A percentile compares a stretch with the other conserved stretches of the same genome.
phyloP scores from a whole-genome alignment of 164 flowering plant genomes.

The Santalum album region DNA sequence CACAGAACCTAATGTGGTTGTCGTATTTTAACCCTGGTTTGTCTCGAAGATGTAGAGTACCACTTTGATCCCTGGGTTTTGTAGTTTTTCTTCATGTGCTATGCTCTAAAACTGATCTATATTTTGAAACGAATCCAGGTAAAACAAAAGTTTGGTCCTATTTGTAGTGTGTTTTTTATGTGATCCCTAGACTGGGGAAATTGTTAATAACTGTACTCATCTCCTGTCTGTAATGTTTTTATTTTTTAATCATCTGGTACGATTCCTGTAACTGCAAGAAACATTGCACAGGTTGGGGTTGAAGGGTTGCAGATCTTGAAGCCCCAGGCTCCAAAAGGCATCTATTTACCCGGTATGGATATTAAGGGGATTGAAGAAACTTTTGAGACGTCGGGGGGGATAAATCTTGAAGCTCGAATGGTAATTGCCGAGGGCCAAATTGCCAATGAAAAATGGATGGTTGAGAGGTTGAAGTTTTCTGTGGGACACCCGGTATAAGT shows the following conservation, averaged over 20 bases:
- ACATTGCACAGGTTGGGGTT: conserved; percentile 61
- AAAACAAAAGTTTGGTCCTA: no score
- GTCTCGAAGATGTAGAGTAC: no score
- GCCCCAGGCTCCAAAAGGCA: conserved; percentile 38
- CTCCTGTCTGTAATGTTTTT: no score
- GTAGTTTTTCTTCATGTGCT: no score
- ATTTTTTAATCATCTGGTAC: neutral
- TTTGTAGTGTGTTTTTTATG: no score
- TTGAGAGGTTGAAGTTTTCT: conserved; percentile 76
- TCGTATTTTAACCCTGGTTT: no score
- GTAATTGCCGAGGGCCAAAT: conserved; percentile 34
- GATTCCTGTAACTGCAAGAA: neutral
- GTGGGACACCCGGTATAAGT: conserved; percentile 74
- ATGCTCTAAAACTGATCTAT: no score
- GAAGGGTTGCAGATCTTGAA: conserved; percentile 86
- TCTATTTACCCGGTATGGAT: conserved; percentile 15
- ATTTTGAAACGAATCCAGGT: no score
- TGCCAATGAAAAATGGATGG: conserved; percentile 48
- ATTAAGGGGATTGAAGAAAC: conserved; percentile 29
- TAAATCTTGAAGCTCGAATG: conserved; percentile 54
- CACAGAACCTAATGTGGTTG: no score
- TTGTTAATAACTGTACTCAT: no score
- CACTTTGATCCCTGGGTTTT: no score
- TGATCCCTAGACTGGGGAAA: no score
- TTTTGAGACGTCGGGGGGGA: conserved; percentile 42